These are phyloP conservation scores for Azolla pinnata DNA, from an alignment of 75 land plant species.

Conservation along the genomic window DNA sequence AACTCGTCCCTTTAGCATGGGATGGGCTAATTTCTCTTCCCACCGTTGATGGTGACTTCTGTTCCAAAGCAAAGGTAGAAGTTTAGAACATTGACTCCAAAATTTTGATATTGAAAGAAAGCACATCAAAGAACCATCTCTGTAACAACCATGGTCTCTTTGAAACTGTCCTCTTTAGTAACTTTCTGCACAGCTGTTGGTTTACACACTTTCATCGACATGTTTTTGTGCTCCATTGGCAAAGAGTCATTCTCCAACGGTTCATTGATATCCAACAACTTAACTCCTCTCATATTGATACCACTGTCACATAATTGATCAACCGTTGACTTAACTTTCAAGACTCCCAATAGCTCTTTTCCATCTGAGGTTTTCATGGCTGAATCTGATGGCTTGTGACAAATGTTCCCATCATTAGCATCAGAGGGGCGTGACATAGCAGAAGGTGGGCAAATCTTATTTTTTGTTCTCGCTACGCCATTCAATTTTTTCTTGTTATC, in stretches of 20 bases:
- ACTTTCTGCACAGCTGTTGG: conserved; percentile 2
- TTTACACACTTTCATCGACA: conserved; percentile 6
- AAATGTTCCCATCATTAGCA: too few species aligned
- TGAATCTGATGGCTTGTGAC: too few species aligned
- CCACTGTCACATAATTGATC: not conserved
- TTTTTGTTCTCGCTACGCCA: too few species aligned
- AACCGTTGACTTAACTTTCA: too few species aligned
- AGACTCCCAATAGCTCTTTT: too few species aligned
- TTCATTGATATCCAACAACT: conserved; percentile 5
- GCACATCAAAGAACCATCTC: not conserved
- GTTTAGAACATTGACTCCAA: not conserved
- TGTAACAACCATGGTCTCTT: conserved; percentile 5
- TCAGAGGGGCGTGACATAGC: too few species aligned
- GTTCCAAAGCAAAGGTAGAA: conserved; percentile 4
- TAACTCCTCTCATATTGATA: not conserved
- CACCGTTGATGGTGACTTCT: conserved; percentile 36
- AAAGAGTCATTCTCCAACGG: not conserved
- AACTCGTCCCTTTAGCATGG: conserved; percentile 53
- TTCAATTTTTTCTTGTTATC: too few species aligned
- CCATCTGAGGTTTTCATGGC: too few species aligned
- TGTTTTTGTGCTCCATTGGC: not conserved
- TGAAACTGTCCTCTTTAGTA: conserved; percentile 14
- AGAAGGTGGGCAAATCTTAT: too few species aligned
- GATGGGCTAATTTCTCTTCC: conserved; percentile 53
- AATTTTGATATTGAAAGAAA: not conserved